Evolutionary conservation across 441 rosid species (phyloP).

Genomic region (Macaranga tanarius): DNA sequence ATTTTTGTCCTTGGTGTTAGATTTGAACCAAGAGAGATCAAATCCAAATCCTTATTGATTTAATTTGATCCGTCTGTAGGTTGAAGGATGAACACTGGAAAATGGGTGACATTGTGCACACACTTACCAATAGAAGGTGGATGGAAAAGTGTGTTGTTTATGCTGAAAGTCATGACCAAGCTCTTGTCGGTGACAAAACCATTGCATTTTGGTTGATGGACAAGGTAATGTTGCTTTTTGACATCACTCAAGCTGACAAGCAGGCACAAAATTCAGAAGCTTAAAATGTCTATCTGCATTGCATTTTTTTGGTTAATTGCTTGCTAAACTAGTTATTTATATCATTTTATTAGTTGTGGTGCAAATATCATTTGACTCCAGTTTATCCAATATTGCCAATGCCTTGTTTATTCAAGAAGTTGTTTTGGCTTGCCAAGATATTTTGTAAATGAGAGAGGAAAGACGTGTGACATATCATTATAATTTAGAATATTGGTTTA

Average conservation of each 20-base stretch:
- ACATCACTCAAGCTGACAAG: neutral
- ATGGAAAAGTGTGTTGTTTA: slow-evolving; percentile 78
- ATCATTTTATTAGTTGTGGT: neutral
- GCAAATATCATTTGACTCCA: neutral
- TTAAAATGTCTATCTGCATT: neutral
- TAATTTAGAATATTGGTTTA: neutral
- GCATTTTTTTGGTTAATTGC: neutral
- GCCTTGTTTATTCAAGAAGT: neutral
- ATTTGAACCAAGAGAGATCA: neutral
- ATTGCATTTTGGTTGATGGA: slow-evolving; percentile 99
- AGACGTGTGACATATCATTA: neutral
- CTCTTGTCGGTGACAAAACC: slow-evolving; percentile 97
- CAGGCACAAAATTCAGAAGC: neutral
- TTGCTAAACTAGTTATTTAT: neutral
- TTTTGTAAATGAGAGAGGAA: neutral
- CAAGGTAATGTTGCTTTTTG: slow-evolving; percentile 50
- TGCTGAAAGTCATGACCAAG: slow-evolving; percentile 99
- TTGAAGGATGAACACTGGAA: slow-evolving; percentile 87
- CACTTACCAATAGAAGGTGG: slow-evolving; percentile 97
- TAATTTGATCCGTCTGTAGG: slow-evolving; percentile 42
- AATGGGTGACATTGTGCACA: slow-evolving; percentile 70
- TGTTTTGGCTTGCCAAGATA: neutral
- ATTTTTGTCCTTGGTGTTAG: slow-evolving; percentile 2
- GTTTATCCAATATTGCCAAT: neutral
- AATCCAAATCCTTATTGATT: neutral